Evolutionary conservation across 192 early-diverging fungal species (phyloP).

Genomic region (Backusella sp.): DNA sequence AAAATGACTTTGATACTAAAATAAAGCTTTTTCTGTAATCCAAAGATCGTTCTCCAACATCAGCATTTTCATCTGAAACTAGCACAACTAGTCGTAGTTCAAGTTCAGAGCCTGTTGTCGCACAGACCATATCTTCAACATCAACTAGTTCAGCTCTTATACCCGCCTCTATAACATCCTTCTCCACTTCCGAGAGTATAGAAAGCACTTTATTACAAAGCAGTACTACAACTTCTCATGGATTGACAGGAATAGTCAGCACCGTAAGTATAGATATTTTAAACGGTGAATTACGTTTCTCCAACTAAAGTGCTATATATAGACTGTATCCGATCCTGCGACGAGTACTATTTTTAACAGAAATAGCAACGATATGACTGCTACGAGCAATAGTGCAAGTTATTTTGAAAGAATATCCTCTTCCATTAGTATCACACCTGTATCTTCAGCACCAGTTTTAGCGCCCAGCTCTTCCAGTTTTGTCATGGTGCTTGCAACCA

Average conservation of each 20-base stretch:
- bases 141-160: neutral
- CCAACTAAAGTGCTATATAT: neutral
- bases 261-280: neutral
- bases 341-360: neutral
- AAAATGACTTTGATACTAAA: neutral
- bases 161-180: neutral
- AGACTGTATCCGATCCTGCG: neutral
- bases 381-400: neutral
- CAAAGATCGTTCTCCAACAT: neutral
- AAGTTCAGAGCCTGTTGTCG: neutral
- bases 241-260: neutral
- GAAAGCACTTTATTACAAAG: neutral
- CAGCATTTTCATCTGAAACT: neutral
- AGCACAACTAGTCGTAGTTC: neutral
- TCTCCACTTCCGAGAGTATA: neutral
- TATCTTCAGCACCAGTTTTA: neutral
- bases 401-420: neutral
- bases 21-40: neutral
- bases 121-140: neutral
- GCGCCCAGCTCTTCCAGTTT: neutral
- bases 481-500: slow-evolving; percentile 1
- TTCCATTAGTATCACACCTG: neutral
- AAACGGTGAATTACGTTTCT: neutral
- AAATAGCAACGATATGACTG: neutral
- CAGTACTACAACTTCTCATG: neutral